These are phyloP conservation scores for Candida suzukii DNA, from an alignment of 805 yeast genomes.

Conservation along the genomic window DNA sequence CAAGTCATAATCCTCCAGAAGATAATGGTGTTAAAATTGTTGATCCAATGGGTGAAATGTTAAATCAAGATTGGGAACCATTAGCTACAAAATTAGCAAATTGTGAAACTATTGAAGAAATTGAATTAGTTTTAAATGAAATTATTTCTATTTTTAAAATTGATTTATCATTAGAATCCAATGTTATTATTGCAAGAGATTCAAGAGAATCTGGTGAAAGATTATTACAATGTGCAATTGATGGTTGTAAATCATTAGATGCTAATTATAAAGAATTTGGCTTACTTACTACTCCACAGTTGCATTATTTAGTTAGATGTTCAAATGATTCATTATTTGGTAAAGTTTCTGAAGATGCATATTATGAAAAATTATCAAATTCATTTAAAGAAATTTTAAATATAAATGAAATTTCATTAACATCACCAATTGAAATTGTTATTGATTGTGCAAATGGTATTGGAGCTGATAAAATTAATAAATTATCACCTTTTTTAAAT, in stretches of 20 bases:
- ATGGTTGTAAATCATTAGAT: constrained; percentile 38
- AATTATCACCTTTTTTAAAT: constrained; percentile 33
- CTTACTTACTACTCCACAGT: constrained; percentile 85
- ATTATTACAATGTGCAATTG: constrained; percentile 50
- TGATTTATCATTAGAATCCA: constrained; percentile 33
- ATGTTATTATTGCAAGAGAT: constrained; percentile 72
- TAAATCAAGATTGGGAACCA: constrained; percentile 76
- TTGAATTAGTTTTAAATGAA: constrained; percentile 30
- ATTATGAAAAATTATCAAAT: constrained; percentile 52
- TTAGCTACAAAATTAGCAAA: constrained; percentile 80
- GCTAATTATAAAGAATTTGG: constrained; percentile 52
- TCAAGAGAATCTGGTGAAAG: constrained; percentile 79
- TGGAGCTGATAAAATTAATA: constrained; percentile 69
- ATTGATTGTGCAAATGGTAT: constrained; percentile 97
- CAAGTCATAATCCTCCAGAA: constrained; percentile 87
- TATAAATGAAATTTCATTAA: constrained; percentile 13
- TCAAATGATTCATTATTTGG: constrained; percentile 64
- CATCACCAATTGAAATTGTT: constrained; percentile 36
- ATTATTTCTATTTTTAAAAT: constrained; percentile 38
- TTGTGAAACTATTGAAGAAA: constrained; percentile 38
- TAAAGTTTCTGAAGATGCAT: constrained; percentile 56
- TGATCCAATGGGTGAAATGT: constrained; percentile 90
- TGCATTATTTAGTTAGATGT: constrained; percentile 78
- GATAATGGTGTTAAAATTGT: constrained; percentile 94
- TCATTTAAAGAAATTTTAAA: constrained; percentile 43